Evolutionary conservation across 2,329 filamentous ascomycete genomes (phyloP).

Genomic region (Onygena corvina): DNA sequence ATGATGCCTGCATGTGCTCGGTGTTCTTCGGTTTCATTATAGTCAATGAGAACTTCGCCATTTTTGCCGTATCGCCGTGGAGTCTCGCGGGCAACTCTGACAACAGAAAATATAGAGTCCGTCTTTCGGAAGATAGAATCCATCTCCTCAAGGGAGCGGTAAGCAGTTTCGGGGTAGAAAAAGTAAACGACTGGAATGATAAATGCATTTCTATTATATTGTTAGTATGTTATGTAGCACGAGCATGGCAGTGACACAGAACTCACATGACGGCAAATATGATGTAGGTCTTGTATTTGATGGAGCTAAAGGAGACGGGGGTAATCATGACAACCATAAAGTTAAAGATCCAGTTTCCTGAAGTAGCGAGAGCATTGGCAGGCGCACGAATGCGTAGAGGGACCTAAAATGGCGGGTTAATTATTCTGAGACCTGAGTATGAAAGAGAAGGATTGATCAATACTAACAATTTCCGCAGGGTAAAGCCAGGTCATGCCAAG

Average conservation of each 20-base stretch:
- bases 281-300: constrained; percentile 45
- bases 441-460: background rate
- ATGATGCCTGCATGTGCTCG: constrained; percentile 21
- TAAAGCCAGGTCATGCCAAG: constrained; percentile 52
- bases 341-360: constrained; percentile 50
- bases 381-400: constrained; percentile 38
- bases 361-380: constrained; percentile 52
- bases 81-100: constrained; percentile 39
- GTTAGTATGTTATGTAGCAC: constrained; percentile 9
- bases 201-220: constrained; percentile 35
- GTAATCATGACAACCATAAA: constrained; percentile 58
- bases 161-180: constrained; percentile 51
- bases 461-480: constrained; percentile 47
- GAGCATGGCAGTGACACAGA: background rate
- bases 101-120: constrained; percentile 38
- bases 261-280: constrained; percentile 44
- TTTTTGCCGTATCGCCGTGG: constrained; percentile 48
- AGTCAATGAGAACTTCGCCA: constrained; percentile 45
- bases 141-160: constrained; percentile 54
- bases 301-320: constrained; percentile 47
- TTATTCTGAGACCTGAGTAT: background rate
- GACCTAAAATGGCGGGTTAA: constrained; percentile 16
- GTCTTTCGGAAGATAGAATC: constrained; percentile 54
- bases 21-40: constrained; percentile 36
- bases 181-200: constrained; percentile 48